Evolutionary conservation across 306 rosid species (phyloP).

Genomic region (Biancaea sappan): DNA sequence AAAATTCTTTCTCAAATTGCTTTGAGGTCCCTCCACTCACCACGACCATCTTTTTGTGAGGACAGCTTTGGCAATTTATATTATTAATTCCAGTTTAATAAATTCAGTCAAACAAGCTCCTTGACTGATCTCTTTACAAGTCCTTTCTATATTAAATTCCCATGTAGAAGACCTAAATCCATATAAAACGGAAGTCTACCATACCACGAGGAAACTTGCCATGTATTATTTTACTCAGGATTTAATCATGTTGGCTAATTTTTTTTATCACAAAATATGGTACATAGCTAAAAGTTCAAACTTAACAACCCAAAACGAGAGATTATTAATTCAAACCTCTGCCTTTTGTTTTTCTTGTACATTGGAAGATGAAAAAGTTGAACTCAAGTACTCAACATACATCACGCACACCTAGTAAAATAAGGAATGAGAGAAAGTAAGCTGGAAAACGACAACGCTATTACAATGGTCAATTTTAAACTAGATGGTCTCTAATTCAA

Average conservation of each 20-base stretch:
- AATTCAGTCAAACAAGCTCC: background rate
- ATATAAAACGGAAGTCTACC: background rate
- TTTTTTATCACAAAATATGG: too few species aligned
- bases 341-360: background rate
- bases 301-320: background rate
- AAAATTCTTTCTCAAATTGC: conserved; percentile 33
- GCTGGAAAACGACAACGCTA: too few species aligned
- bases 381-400: background rate
- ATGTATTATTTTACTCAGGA: background rate
- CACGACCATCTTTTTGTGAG: background rate
- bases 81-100: background rate
- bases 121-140: background rate
- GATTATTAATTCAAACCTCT: too few species aligned
- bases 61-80: background rate
- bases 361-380: too few species aligned
- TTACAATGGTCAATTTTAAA: too few species aligned
- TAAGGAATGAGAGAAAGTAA: too few species aligned
- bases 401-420: background rate
- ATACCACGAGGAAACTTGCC: background rate
- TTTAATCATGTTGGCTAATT: background rate
- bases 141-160: background rate
- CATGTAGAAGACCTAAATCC: background rate
- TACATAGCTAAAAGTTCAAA: background rate
- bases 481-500: background rate
- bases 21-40: background rate